Evolutionary conservation across 2,329 filamentous ascomycete genomes (phyloP).

Genomic region (Colletotrichum endophyticum): DNA sequence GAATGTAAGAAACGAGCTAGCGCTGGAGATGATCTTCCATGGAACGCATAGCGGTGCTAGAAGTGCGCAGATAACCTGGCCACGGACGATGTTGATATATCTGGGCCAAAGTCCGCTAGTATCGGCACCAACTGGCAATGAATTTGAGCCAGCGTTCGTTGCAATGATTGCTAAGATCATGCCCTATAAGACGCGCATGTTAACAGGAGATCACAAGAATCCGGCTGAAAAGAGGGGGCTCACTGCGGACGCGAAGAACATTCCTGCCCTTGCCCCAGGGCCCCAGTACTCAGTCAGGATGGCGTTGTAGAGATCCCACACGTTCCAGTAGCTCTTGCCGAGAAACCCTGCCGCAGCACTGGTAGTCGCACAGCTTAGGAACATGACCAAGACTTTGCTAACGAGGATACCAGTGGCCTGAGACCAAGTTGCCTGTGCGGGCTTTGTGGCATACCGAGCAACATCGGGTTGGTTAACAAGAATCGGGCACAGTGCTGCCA

Average conservation of each 20-base stretch:
- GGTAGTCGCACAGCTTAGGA: constrained; percentile 43
- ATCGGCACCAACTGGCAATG: constrained; percentile 35
- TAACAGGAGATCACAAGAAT: rapidly evolving
- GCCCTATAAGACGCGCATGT: neutral
- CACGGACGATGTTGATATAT: constrained; percentile 34
- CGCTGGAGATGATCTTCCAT: constrained; percentile 31
- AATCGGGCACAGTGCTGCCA: constrained; percentile 38
- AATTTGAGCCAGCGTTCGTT: constrained; percentile 30
- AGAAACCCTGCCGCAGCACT: constrained; percentile 35
- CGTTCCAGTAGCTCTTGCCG: constrained; percentile 46
- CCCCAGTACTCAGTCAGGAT: constrained; percentile 44
- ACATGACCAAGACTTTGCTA: constrained; percentile 38
- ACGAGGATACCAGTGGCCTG: constrained; percentile 27
- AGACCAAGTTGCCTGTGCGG: constrained; percentile 28
- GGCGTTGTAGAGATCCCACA: constrained; percentile 45
- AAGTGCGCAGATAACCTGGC: constrained; percentile 33
- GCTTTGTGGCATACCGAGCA: constrained; percentile 36
- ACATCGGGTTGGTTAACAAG: constrained; percentile 46
- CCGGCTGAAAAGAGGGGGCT: neutral
- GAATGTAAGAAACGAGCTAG: constrained; percentile 26
- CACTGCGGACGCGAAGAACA: constrained; percentile 40
- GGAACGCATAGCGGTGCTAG: constrained; percentile 34
- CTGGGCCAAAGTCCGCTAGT: constrained; percentile 31
- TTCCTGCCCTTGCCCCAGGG: constrained; percentile 37
- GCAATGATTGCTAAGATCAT: constrained; percentile 7